phyloP scores from a whole-genome alignment of 1,284 basidiomycete species.

The Tilletiopsis washingtonensis region DNA sequence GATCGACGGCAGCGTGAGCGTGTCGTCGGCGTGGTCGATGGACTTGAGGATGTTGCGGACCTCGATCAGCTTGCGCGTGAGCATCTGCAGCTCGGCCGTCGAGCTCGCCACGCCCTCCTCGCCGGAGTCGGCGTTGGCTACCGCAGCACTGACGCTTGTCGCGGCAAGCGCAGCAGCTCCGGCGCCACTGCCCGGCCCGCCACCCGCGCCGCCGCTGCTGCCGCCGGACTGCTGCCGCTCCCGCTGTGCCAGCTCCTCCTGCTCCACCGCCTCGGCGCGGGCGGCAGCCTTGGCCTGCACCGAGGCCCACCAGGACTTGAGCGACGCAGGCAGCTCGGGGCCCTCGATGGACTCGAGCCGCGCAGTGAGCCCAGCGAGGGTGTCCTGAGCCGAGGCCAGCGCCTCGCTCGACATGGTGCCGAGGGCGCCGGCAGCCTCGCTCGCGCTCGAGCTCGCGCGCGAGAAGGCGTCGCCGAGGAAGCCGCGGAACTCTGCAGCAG shows the following conservation, averaged over 20 bases:
- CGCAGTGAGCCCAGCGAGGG: constrained; percentile 7
- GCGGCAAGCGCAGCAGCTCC: constrained; percentile 8
- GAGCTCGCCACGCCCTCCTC: constrained; percentile 7
- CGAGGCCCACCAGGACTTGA: neutral
- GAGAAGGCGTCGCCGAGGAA: constrained; percentile 17
- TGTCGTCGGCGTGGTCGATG: constrained; percentile 75
- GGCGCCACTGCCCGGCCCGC: neutral
- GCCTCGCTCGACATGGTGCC: neutral
- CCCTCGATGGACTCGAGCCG: neutral
- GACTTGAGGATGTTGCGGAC: constrained; percentile 85
- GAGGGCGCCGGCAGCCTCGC: constrained; percentile 2
- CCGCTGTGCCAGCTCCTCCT: constrained; percentile 8
- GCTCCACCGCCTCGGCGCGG: neutral
- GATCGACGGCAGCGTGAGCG: constrained; percentile 87
- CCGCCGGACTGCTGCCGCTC: constrained; percentile 4
- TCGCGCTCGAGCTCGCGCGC: constrained; percentile 14
- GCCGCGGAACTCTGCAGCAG: constrained; percentile 17
- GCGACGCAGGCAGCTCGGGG: constrained; percentile 1
- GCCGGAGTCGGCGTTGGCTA: constrained; percentile 5
- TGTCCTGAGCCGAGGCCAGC: constrained; percentile 9
- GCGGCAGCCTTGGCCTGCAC: neutral
- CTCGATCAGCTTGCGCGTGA: constrained; percentile 92
- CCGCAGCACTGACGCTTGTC: constrained; percentile 1
- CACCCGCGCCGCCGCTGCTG: constrained; percentile 26
- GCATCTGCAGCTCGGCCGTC: constrained; percentile 62